Conservation (phyloP, 1,284 basidiomycete genomes). For the Ganoderma boninense region DNA sequence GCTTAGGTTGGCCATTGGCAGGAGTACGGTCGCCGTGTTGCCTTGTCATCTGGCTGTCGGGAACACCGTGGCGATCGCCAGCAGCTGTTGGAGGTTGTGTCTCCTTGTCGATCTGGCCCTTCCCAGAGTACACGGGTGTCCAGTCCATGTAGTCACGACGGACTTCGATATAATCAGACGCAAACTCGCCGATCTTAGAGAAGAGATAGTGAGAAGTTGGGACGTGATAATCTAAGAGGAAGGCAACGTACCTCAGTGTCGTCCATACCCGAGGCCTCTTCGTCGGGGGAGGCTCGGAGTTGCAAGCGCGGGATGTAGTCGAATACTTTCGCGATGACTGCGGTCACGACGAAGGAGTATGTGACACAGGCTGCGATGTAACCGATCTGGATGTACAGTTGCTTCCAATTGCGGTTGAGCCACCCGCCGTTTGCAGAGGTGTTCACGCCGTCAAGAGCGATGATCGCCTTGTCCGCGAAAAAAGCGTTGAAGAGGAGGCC, state of each 20-base stretch:
- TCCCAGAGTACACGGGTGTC: constrained; percentile 44
- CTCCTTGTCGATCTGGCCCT: constrained; percentile 29
- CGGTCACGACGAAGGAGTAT: constrained; percentile 77
- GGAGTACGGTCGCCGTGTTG: constrained; percentile 1
- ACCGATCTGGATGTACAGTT: constrained; percentile 85
- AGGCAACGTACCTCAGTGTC: constrained; percentile 73
- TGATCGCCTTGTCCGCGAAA: constrained; percentile 74
- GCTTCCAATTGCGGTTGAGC: constrained; percentile 77
- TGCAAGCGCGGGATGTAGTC: constrained; percentile 82
- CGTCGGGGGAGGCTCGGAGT: constrained; percentile 78
- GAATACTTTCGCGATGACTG: constrained; percentile 71
- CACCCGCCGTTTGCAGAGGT: constrained; percentile 75
- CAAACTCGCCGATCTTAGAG: constrained; percentile 79
- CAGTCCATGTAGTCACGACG: constrained; percentile 73
- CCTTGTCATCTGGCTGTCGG: constrained; percentile 41
- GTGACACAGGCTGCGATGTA: constrained; percentile 78
- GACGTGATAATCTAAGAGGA: background rate
- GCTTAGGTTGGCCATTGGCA: constrained; percentile 8
- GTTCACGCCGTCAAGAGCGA: constrained; percentile 81
- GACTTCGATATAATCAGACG: constrained; percentile 81
- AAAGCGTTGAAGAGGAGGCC: constrained; percentile 83
- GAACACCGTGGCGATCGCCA: constrained; percentile 57
- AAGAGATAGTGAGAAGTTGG: background rate
- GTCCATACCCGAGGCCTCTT: constrained; percentile 90
- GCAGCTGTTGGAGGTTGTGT: constrained; percentile 43